A percentile compares a stretch with the other conserved stretches of the same genome.
Conservation (phyloP, 441 rosid genomes). For the Croton laevigatus region DNA sequence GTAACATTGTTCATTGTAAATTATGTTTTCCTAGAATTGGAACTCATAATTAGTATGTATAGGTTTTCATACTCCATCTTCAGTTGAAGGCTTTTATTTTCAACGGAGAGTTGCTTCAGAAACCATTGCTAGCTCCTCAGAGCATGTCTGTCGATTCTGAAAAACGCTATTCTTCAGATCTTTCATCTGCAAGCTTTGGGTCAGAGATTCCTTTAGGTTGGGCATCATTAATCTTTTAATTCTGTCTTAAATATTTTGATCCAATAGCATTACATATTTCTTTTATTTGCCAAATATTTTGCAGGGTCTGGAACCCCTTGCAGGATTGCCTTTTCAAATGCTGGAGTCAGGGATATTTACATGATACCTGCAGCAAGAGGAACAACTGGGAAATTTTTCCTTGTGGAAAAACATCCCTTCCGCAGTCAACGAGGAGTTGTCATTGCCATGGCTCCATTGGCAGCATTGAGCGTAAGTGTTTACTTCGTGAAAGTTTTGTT, state of each 20-base stretch:
- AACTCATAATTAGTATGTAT: constrained; percentile 24
- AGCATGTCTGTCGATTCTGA: constrained; percentile 35
- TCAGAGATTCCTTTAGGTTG: constrained; percentile 65
- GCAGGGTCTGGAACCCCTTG: constrained; percentile 61
- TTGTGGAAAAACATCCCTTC: constrained; percentile 74
- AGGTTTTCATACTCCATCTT: constrained; percentile 62
- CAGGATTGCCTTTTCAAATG: constrained; percentile 64
- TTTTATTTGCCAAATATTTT: constrained; percentile 21
- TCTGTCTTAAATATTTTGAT: constrained; percentile 2
- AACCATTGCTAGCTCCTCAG: constrained; percentile 28
- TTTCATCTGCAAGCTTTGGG: constrained; percentile 61
- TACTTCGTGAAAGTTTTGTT: not conserved
- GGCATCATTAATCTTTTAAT: constrained; percentile 15
- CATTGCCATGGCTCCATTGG: constrained; percentile 64
- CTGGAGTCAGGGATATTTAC: constrained; percentile 57
- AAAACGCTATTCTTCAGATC: constrained; percentile 40
- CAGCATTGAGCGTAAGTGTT: constrained; percentile 55
- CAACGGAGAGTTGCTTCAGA: constrained; percentile 43
- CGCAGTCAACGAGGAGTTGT: constrained; percentile 56
- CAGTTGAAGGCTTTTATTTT: constrained; percentile 52
- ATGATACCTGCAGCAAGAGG: constrained; percentile 45
- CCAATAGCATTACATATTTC: constrained; percentile 15
- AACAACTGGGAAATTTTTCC: constrained; percentile 54
- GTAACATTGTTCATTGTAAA: not conserved
- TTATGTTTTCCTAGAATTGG: not conserved